phyloP scores from a whole-genome alignment of 2,329 filamentous ascomycete species.

The Monosporascus sp. region DNA sequence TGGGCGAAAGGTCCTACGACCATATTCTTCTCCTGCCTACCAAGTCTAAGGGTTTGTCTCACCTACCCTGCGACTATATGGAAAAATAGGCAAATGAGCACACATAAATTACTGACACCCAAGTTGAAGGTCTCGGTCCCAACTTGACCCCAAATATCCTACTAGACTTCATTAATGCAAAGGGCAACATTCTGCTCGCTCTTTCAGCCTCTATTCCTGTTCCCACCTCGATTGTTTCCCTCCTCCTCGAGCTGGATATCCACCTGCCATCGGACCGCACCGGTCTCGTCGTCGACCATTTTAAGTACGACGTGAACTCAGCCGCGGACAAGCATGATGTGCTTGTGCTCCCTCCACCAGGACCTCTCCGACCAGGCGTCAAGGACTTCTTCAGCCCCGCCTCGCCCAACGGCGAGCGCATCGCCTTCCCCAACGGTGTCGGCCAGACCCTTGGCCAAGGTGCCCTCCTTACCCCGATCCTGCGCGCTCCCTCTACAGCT shows the following conservation, averaged over 20 bases:
- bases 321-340: conserved; percentile 84
- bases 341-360: conserved; percentile 68
- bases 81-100: not conserved
- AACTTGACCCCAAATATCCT: conserved; percentile 79
- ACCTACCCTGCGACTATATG: conserved; percentile 1
- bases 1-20: conserved; percentile 85
- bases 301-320: conserved; percentile 78
- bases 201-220: conserved; percentile 68
- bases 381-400: conserved; percentile 72
- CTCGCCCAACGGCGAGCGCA: conserved; percentile 43
- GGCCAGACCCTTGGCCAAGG: conserved; percentile 77
- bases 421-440: conserved; percentile 78
- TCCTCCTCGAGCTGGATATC: conserved; percentile 86
- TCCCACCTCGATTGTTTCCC: conserved; percentile 66
- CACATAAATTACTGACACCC: conserved; percentile 1
- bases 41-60: conserved; percentile 72
- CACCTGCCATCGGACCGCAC: conserved; percentile 80
- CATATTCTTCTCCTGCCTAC: conserved; percentile 84
- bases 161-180: conserved; percentile 83
- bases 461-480: conserved; percentile 71
- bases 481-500: conserved; percentile 76
- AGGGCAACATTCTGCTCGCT: conserved; percentile 86
- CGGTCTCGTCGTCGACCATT: conserved; percentile 86
- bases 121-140: conserved; percentile 68
- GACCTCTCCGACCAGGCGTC: conserved; percentile 58